Conservation (phyloP, 352 stramenopile species). For the Globisporangium nagaii region DNA sequence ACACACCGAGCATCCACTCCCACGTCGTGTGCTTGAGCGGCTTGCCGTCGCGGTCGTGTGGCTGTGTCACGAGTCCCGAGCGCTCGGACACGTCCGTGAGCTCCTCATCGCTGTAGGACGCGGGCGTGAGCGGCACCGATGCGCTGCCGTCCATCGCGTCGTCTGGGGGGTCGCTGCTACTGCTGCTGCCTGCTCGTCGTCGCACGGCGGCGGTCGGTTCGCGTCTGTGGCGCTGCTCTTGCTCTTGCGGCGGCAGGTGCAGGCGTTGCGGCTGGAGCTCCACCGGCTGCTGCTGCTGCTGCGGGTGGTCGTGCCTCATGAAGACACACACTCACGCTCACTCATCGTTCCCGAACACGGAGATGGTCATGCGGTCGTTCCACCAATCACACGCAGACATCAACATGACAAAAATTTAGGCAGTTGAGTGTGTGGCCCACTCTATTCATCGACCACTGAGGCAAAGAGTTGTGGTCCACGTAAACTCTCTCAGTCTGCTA, state of each 20-base stretch:
- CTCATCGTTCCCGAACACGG: not conserved
- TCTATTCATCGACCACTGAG: too few relatives aligned
- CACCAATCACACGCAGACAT: too few relatives aligned
- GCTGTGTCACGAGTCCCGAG: constrained; percentile 16
- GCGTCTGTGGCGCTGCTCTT: constrained; percentile 2
- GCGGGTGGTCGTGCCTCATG: constrained; percentile 5
- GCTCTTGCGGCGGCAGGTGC: too few relatives aligned
- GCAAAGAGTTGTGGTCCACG: not conserved
- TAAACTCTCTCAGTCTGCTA: not conserved
- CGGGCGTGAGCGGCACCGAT: not conserved
- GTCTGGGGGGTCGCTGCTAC: not conserved
- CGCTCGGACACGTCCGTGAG: constrained; percentile 17
- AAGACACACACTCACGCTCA: not conserved
- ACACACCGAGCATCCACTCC: constrained; percentile 64
- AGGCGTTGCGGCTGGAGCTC: too few relatives aligned
- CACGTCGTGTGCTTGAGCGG: constrained; percentile 29
- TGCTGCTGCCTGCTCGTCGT: not conserved
- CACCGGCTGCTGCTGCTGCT: not conserved
- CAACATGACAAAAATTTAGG: too few relatives aligned
- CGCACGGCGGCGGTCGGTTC: not conserved
- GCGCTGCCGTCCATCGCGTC: constrained; percentile 8
- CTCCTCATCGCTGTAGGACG: constrained; percentile 1
- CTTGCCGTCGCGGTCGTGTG: constrained; percentile 4
- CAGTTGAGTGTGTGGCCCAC: too few relatives aligned
- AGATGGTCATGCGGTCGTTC: not conserved